A percentile compares a stretch with the other conserved stretches of the same genome.
Evolutionary conservation across 805 yeast genomes (phyloP).

Genomic region (Yarrowia sp.): DNA sequence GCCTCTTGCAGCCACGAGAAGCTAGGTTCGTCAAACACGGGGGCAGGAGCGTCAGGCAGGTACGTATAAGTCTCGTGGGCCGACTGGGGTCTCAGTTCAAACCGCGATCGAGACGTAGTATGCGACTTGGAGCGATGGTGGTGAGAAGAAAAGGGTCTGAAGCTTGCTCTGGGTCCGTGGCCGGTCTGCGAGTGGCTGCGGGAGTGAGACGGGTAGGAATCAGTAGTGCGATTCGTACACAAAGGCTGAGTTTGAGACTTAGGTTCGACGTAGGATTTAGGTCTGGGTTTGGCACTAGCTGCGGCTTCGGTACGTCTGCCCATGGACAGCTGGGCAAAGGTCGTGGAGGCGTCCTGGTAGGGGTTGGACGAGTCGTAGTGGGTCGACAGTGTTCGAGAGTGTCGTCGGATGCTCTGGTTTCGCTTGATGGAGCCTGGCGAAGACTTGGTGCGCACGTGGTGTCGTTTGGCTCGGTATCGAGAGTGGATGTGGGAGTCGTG

Average conservation of each 20-base stretch:
- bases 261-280: conserved; percentile 15
- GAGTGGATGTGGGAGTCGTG: not conserved
- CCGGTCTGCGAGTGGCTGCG: conserved; percentile 6
- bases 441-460: conserved; percentile 8
- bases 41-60: conserved; percentile 17
- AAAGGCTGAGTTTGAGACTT: not conserved
- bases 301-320: not conserved
- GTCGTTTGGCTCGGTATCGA: conserved; percentile 19
- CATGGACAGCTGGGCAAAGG: conserved; percentile 19
- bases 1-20: conserved; percentile 37
- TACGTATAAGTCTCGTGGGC: conserved; percentile 5
- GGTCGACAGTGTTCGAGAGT: not conserved
- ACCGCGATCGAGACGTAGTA: not conserved
- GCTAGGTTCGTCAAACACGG: conserved; percentile 22
- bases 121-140: conserved; percentile 35
- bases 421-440: conserved; percentile 23
- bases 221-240: no score
- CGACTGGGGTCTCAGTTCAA: conserved; percentile 11
- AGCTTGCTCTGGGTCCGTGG: not conserved
- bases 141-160: not conserved
- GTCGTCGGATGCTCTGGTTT: conserved; percentile 20
- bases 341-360: conserved; percentile 3
- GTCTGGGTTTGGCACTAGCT: conserved; percentile 14
- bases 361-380: conserved; percentile 29
- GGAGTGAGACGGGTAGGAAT: conserved; percentile 1